Base-by-base conservation (phyloP, 2,329 filamentous ascomycete genomes). In the Rutstroemia sp. region DNA sequence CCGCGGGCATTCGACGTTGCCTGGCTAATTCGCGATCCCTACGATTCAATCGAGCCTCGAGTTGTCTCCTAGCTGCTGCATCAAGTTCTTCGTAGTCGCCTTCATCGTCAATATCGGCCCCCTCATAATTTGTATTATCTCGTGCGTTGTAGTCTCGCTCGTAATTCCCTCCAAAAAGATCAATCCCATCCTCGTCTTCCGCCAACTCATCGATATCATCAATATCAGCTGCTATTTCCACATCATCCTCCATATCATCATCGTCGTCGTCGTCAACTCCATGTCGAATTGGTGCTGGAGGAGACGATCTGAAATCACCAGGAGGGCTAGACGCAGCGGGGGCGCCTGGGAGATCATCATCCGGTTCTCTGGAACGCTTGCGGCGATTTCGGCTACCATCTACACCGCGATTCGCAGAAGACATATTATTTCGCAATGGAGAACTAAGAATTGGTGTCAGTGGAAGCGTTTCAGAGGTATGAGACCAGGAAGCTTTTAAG, bases 151-250 rank as follows among this genome's bases (percentile, higher is more conserved):
- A 89, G 65, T 92, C 88, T 51, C 78, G 79, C 67, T 88, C 84
- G 63, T 86, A 87, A 27, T 86, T 85, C 60, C 87, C 82, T 44
- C 81, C 84, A 69, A 92, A 92, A 39, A 89, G 77, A 66, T 92
- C 87, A 59, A 94, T 82, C 54, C 88, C 86, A 50, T 92, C 89
- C 56, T 88, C 86, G 54, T 92, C 89, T 66, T 92, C 89, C 9
- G 89, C 87, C 76, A 83, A 83, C 68, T 92, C 88, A 64, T 94
- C 89, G 45, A 92, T 79, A 56, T 94, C 87, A 54, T 90, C 88
- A 17, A 86, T 77, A 63, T 87, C 86, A 61, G 86, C 84, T 62
- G 90, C 84, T 47, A 85, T 76, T 67, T 90, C 86, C 50, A 81
- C 79, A 51, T 89, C 86, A 57, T 89, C 79, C 55, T 89, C 79